These are phyloP conservation scores for Fagus crenata DNA, from an alignment of 306 rosid genomes.

Conservation along the genomic window DNA sequence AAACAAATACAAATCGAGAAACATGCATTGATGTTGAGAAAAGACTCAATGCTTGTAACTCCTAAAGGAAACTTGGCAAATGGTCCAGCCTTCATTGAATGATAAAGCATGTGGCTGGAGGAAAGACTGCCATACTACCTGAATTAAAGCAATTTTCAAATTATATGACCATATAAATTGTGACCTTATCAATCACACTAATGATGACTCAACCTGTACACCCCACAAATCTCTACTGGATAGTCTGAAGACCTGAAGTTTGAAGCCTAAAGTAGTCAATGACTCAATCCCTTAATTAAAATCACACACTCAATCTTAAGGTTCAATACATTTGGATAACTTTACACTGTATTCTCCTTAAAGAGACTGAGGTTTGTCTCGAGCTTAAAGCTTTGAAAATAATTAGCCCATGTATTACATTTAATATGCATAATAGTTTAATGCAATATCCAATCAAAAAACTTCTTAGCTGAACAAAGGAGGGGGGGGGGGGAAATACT, in stretches of 20 bases:
- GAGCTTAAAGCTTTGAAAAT: background rate
- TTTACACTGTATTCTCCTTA: no score
- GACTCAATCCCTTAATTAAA: no score
- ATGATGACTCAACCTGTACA: background rate
- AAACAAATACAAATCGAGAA: no score
- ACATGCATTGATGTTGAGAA: background rate
- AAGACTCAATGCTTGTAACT: background rate
- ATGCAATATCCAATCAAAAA: background rate
- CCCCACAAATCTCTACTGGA: no score
- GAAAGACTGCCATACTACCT: background rate
- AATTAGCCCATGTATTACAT: background rate
- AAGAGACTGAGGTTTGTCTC: no score
- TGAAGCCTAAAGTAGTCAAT: no score
- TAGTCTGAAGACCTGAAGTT: no score
- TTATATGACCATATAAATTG: background rate
- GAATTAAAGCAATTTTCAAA: background rate
- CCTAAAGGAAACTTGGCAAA: background rate
- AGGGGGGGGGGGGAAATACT: background rate
- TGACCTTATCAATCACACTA: background rate
- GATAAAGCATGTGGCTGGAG: background rate
- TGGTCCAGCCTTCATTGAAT: background rate
- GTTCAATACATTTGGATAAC: no score
- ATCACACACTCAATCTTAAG: no score
- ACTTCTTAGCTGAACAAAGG: background rate
- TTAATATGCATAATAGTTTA: background rate